Conservation (phyloP, 2,329 filamentous ascomycete species). For the Penicillium hordei region DNA sequence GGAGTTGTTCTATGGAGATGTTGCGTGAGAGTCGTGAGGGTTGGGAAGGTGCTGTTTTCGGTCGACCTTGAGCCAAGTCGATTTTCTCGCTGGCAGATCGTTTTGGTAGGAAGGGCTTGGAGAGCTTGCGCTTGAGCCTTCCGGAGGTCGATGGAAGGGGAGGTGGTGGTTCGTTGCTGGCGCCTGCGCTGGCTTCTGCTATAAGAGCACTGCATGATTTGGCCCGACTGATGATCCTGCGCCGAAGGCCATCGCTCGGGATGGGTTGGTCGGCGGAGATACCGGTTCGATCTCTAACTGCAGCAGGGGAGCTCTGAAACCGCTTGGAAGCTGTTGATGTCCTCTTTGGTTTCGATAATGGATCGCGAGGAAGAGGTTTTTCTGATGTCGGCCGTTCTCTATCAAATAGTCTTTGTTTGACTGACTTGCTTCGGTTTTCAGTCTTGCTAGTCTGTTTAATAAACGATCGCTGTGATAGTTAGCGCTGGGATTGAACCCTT, state of each 20-base stretch:
- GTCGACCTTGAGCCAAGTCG: slow-evolving; percentile 17
- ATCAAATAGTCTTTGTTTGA: slow-evolving; percentile 28
- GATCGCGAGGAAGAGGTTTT: slow-evolving; percentile 36
- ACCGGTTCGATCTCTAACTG: slow-evolving; percentile 21
- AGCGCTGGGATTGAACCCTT: background rate
- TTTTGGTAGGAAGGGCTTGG: slow-evolving; percentile 24
- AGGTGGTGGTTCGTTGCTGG: slow-evolving; percentile 3
- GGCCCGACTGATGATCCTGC: slow-evolving; percentile 18
- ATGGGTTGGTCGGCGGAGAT: slow-evolving; percentile 14
- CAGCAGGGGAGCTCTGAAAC: slow-evolving; percentile 7
- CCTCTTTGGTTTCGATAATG: slow-evolving; percentile 16
- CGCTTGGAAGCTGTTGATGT: slow-evolving; percentile 13
- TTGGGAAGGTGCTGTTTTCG: slow-evolving; percentile 30
- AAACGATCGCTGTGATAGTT: slow-evolving; percentile 24
- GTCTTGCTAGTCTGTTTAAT: slow-evolving; percentile 12
- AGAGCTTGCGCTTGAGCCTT: slow-evolving; percentile 27
- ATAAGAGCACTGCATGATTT: slow-evolving; percentile 27
- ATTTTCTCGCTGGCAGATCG: slow-evolving; percentile 19
- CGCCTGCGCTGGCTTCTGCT: slow-evolving; percentile 8
- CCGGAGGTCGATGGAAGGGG: slow-evolving; percentile 17
- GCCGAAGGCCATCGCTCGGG: slow-evolving; percentile 14
- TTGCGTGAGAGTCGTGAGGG: slow-evolving; percentile 25
- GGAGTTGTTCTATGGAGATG: slow-evolving; percentile 31
- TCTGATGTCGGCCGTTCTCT: slow-evolving; percentile 20
- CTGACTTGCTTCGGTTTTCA: slow-evolving; percentile 20